phyloP scores from a whole-genome alignment of 1,284 basidiomycete genomes.

The Tilletia caries region DNA sequence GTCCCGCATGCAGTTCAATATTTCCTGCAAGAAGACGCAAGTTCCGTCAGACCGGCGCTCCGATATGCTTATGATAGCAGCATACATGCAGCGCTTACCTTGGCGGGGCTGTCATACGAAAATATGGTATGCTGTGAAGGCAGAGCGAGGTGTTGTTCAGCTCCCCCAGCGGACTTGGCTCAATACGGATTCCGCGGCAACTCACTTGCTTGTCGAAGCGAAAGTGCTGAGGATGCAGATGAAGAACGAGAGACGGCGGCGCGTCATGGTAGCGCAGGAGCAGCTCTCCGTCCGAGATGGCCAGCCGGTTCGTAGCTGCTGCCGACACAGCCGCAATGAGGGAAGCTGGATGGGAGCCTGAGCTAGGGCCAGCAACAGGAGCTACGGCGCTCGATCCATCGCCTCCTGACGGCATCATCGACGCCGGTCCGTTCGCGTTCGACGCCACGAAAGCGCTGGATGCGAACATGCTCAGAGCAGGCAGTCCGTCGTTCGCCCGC shows the following conservation, averaged over 20 bases:
- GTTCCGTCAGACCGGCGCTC: background rate
- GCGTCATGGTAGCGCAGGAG: slow-evolving; percentile 46
- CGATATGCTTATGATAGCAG: background rate
- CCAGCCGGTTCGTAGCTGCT: background rate
- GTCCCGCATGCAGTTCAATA: slow-evolving; percentile 44
- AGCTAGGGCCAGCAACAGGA: background rate
- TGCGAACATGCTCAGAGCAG: too few species aligned
- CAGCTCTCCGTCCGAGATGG: slow-evolving; percentile 25
- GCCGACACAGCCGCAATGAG: background rate
- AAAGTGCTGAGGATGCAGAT: slow-evolving; percentile 44
- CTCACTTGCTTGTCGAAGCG: slow-evolving; percentile 46
- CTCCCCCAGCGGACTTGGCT: too few species aligned
- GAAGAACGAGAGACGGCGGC: slow-evolving; percentile 43
- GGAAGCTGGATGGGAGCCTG: background rate
- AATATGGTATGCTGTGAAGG: slow-evolving; percentile 40
- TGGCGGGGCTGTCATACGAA: slow-evolving; percentile 47
- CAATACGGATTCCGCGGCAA: too few species aligned
- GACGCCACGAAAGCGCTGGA: too few species aligned
- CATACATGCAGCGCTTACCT: slow-evolving; percentile 16
- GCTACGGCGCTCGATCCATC: too few species aligned
- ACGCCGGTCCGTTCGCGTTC: too few species aligned
- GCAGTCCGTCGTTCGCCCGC: too few species aligned
- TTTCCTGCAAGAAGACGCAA: slow-evolving; percentile 22
- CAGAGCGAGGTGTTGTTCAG: background rate
- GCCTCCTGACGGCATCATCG: too few species aligned